Evolutionary conservation across 129 eudicot species (phyloP).

Genomic region (Erigeron canadensis): DNA sequence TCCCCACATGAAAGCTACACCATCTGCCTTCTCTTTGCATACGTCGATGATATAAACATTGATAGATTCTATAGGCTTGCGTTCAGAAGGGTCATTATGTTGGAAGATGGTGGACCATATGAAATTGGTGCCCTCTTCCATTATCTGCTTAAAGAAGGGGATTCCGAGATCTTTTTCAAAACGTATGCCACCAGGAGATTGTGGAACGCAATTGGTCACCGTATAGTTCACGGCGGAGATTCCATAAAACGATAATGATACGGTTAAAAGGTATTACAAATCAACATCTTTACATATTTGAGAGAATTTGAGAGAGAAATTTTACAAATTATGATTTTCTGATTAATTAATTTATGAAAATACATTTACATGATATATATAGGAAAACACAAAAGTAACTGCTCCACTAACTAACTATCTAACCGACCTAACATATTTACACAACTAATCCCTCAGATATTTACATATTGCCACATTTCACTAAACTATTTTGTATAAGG

Average conservation of each 20-base stretch:
- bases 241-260: neutral
- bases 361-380: too few relatives aligned
- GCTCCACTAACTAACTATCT: too few relatives aligned
- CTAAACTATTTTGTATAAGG: too few relatives aligned
- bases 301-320: too few relatives aligned
- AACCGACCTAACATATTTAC: too few relatives aligned
- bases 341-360: too few relatives aligned
- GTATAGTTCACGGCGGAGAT: constrained; percentile 15
- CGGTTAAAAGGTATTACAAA: too few relatives aligned
- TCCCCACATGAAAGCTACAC: constrained; percentile 10
- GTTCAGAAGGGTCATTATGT: constrained; percentile 9
- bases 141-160: constrained; percentile 20
- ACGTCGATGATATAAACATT: neutral
- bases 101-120: constrained; percentile 25
- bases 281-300: too few relatives aligned
- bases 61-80: constrained; percentile 7
- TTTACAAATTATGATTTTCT: too few relatives aligned
- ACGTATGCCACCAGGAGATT: neutral
- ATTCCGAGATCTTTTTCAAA: constrained; percentile 18
- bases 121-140: neutral
- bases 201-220: neutral
- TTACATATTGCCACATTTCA: too few relatives aligned
- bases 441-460: too few relatives aligned
- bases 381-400: too few relatives aligned
- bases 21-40: neutral